phyloP scores from a whole-genome alignment of 2,329 filamentous ascomycete species.

The Fusarium sp. region DNA sequence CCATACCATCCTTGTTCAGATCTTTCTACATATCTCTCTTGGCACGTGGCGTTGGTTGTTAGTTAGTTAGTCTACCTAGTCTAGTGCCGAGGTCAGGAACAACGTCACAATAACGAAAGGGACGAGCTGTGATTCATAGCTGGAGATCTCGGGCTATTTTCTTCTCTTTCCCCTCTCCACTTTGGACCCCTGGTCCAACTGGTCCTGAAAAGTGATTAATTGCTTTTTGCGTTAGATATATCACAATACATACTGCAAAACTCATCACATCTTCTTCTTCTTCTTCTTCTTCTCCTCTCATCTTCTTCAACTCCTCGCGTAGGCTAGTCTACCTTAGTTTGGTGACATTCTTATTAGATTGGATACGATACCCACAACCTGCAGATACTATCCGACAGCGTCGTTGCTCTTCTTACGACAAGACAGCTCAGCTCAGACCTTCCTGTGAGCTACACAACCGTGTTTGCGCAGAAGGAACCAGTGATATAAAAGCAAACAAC shows the following conservation, averaged over 20 bases:
- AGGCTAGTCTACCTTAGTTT: background rate
- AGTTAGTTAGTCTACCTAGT: background rate
- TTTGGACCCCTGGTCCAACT: conserved; percentile 4
- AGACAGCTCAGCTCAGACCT: conserved; percentile 7
- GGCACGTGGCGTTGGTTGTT: conserved; percentile 9
- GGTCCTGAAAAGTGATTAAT: background rate
- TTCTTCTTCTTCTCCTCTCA: background rate
- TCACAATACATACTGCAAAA: background rate
- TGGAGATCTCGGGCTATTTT: background rate
- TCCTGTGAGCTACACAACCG: conserved; percentile 9
- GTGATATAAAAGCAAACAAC: conserved; percentile 29
- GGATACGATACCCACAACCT: background rate
- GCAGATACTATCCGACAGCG: background rate
- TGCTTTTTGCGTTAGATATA: background rate
- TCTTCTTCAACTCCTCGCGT: background rate
- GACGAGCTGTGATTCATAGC: background rate
- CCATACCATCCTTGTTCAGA: conserved; percentile 16
- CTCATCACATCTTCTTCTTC: background rate
- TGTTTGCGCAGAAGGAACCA: conserved; percentile 14
- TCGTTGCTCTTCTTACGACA: conserved; percentile 3
- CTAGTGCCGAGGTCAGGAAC: conserved; percentile 5
- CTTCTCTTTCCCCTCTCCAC: background rate
- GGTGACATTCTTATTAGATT: conserved; percentile 1
- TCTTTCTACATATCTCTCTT: background rate
- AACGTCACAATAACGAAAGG: conserved; percentile 1